Conservation (phyloP, 2,329 filamentous ascomycete genomes). For the Ophidiomyces ophidiicola region DNA sequence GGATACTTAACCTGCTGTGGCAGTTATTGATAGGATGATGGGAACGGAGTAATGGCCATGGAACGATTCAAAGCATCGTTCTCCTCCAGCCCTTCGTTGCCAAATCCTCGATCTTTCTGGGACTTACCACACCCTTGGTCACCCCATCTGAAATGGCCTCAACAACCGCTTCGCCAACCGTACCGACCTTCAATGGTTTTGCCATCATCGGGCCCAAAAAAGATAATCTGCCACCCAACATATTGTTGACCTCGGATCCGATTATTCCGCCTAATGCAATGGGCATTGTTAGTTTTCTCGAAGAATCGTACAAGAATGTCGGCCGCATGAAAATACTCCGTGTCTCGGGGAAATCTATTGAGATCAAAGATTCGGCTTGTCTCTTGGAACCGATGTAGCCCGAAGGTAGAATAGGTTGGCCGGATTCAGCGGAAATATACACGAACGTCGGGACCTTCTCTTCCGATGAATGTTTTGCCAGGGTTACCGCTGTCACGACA, state of each 20-base stretch:
- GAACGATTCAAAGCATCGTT: constrained; percentile 58
- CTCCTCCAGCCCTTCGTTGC: constrained; percentile 78
- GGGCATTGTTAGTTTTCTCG: constrained; percentile 68
- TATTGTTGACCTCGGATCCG: constrained; percentile 62
- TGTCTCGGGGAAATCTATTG: constrained; percentile 59
- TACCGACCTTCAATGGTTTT: constrained; percentile 77
- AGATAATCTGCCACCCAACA: constrained; percentile 64
- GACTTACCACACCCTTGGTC: constrained; percentile 64
- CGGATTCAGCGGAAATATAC: constrained; percentile 79
- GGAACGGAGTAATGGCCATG: background rate
- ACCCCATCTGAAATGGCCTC: constrained; percentile 67
- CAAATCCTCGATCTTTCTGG: constrained; percentile 66
- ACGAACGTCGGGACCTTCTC: constrained; percentile 59
- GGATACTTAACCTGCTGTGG: constrained; percentile 8
- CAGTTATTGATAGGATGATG: background rate
- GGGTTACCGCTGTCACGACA: constrained; percentile 53
- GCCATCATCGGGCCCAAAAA: constrained; percentile 71
- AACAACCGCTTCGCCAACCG: constrained; percentile 78
- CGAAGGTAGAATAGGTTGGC: constrained; percentile 68
- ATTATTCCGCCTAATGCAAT: constrained; percentile 66
- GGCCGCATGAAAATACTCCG: constrained; percentile 72
- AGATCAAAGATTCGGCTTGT: constrained; percentile 70
- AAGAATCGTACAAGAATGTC: constrained; percentile 79
- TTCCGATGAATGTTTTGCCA: constrained; percentile 62
- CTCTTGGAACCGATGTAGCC: constrained; percentile 87